Base-by-base conservation (phyloP, 2,329 filamentous ascomycete species). In the Trichoderma atrobrunneum region DNA sequence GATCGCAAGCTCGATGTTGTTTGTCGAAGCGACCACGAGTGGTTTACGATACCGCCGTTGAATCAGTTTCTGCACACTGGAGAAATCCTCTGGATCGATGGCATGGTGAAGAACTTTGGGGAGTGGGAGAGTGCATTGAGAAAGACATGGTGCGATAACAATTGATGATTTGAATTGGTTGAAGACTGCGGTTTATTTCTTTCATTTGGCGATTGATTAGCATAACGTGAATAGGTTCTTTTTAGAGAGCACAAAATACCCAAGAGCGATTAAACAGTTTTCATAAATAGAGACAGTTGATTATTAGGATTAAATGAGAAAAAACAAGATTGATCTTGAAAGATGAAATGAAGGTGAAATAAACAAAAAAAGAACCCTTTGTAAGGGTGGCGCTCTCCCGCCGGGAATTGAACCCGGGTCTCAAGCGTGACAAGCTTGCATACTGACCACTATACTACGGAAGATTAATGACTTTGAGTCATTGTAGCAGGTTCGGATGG, bases 31-130 rank as follows among this genome's bases (percentile, higher is more conserved):
- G 79, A 82, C 51, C 82, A 84, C 61, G 76, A 79, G 51, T 84
- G 82, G 82, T 78, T 84, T 21, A 61, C 75, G 1, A 81, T 84
- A n/a, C 80, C 79, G 28, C 79, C 82, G 6, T 72, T 84, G 71
- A 75, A 76, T n/a, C 77, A 72, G 51, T 74, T 78, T 3, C 65
- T 84, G 26, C 80, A 82, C 14, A 78, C 78, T 14, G 82, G 82
- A 1, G 81, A 84, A 76, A 82, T 84, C 34, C 66, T 83, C n/a
- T 73, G 81, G 2, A 72, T 57, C 0, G 76, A 79, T 62, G 81
- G 79, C 0, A 71, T 77, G 30, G 78, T 83, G 10, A 76, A 76
- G 66, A 75, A 76, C 11, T 80, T 84, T 69, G 75, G 72, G 0
- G 79, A 81, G 59, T 84, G 82, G 82, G 82, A 82, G 74, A 75